Evolutionary conservation across 208 protist genomes (phyloP).

Genomic region (Willaertia magna): DNA sequence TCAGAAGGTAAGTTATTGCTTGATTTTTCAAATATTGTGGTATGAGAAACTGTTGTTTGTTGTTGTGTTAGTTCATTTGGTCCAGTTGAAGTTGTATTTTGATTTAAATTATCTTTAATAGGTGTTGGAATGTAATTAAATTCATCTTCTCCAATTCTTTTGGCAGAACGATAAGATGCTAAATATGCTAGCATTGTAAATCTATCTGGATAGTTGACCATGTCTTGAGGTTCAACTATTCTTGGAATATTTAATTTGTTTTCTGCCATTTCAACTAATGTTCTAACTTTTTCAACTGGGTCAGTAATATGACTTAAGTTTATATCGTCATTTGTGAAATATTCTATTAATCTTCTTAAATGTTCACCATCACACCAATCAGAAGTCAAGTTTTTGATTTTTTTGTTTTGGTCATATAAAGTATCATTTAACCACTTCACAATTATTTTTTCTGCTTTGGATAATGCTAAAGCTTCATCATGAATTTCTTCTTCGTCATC

Average conservation of each 20-base stretch:
- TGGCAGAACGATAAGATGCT: background rate
- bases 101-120: too few species aligned
- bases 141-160: too few species aligned
- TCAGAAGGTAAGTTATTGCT: too few species aligned
- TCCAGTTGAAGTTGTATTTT: too few species aligned
- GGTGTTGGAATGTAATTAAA: too few species aligned
- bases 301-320: background rate
- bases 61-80: too few species aligned
- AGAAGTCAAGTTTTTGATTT: background rate
- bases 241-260: background rate
- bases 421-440: background rate
- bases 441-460: background rate
- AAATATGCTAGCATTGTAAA: background rate
- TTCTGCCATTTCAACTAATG: background rate
- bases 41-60: too few species aligned
- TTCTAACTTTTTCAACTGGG: background rate
- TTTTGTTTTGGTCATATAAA: background rate
- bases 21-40: too few species aligned
- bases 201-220: background rate
- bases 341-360: background rate
- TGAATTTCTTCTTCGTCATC: background rate
- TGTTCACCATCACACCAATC: background rate
- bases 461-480: background rate
- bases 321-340: background rate
- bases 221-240: background rate